phyloP scores from a whole-genome alignment of 495 filamentous ascomycete species.

The Penicillium crystallinum region DNA sequence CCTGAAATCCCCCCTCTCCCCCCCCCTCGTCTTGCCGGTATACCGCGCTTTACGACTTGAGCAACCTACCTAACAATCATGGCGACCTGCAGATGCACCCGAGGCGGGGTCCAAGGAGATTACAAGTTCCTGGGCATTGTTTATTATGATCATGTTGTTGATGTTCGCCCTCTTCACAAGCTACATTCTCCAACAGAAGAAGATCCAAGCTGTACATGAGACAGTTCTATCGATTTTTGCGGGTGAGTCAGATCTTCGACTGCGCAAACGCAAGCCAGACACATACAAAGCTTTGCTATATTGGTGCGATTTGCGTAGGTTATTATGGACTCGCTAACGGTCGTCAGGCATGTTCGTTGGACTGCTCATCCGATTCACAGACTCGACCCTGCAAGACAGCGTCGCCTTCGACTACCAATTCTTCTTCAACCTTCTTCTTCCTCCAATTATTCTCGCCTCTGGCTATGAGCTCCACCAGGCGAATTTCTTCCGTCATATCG shows the following conservation, averaged over 20 bases:
- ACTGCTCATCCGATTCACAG: conserved; percentile 75
- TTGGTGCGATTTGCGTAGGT: neutral
- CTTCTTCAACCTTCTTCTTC: conserved; percentile 97
- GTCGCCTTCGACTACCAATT: conserved; percentile 98
- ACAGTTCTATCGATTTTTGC: conserved; percentile 98
- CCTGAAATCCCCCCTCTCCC: conserved; percentile 2
- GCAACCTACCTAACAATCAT: conserved; percentile 20
- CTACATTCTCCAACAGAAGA: conserved; percentile 90
- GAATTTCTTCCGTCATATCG: conserved; percentile 98
- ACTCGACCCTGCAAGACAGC: conserved; percentile 74
- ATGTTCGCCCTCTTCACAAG: conserved; percentile 94
- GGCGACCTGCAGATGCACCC: conserved; percentile 38
- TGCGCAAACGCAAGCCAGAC: neutral
- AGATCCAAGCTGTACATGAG: conserved; percentile 95
- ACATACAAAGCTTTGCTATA: neutral
- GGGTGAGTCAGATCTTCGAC: conserved; percentile 49
- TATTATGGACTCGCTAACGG: neutral
- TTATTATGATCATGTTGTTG: conserved; percentile 89
- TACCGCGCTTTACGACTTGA: neutral
- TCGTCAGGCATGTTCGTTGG: conserved; percentile 87
- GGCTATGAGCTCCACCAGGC: conserved; percentile 97
- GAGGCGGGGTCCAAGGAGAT: conserved; percentile 80
- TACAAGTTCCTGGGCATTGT: conserved; percentile 90
- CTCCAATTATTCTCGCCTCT: conserved; percentile 93
- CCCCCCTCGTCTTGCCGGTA: neutral